phyloP scores from a whole-genome alignment of 2,329 filamentous ascomycete species.

The Aspergillus proliferans region DNA sequence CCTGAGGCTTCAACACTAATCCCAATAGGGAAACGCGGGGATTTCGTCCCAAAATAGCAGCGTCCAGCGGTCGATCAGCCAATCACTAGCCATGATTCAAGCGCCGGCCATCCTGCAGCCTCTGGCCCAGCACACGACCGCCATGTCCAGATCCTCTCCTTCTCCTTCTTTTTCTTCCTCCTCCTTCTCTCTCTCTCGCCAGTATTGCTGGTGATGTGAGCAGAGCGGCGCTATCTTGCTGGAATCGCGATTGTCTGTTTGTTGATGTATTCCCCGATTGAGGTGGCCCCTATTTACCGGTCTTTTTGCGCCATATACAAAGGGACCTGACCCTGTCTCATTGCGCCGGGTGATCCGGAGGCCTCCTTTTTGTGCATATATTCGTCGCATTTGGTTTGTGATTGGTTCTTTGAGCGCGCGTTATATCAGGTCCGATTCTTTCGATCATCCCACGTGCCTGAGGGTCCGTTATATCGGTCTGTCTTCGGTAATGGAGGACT shows the following conservation, averaged over 20 bases:
- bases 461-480: not conserved
- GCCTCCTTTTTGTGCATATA: not conserved
- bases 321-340: not conserved
- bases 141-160: constrained; percentile 1
- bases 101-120: constrained; percentile 6
- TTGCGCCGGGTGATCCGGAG: not conserved
- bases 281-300: constrained; percentile 13
- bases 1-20: constrained; percentile 20
- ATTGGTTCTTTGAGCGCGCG: not conserved
- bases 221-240: not conserved
- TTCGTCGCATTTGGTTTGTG: not conserved
- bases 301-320: not conserved
- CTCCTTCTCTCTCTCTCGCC: constrained; percentile 5
- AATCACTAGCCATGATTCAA: constrained; percentile 18
- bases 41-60: constrained; percentile 28
- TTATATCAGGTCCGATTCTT: not conserved
- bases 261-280: constrained; percentile 4
- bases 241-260: constrained; percentile 2
- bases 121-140: no score
- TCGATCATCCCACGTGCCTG: not conserved
- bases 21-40: constrained; percentile 16
- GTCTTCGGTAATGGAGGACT: constrained; percentile 22
- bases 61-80: constrained; percentile 16
- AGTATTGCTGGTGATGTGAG: not conserved
- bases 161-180: constrained; percentile 16